Evolutionary conservation across 2,329 filamentous ascomycete species (phyloP).

Genomic region (Fusarium nanum): DNA sequence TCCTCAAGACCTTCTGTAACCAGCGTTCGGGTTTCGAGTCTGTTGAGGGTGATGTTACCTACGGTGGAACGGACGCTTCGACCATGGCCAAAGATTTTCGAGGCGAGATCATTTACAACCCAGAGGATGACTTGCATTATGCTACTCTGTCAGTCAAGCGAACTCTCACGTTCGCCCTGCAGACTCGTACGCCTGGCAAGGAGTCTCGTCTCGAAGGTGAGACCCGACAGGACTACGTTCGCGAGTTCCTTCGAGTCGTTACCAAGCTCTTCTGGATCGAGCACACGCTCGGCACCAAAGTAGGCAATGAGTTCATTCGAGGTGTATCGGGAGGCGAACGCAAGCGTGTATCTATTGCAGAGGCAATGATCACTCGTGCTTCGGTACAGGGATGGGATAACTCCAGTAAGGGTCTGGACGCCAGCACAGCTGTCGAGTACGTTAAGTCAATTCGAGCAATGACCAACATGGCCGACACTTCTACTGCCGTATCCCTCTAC

Average conservation of each 20-base stretch:
- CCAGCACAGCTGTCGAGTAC: slow-evolving; percentile 79
- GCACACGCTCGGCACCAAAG: slow-evolving; percentile 74
- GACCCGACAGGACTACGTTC: slow-evolving; percentile 64
- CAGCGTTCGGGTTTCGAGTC: slow-evolving; percentile 72
- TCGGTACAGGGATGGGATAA: slow-evolving; percentile 81
- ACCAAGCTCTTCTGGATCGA: slow-evolving; percentile 78
- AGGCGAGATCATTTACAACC: slow-evolving; percentile 74
- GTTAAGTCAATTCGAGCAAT: slow-evolving; percentile 71
- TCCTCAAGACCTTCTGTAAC: slow-evolving; percentile 79
- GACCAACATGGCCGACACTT: slow-evolving; percentile 77
- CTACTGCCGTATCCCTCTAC: slow-evolving; percentile 78
- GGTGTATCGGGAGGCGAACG: slow-evolving; percentile 72
- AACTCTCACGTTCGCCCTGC: slow-evolving; percentile 74
- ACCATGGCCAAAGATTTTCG: slow-evolving; percentile 65
- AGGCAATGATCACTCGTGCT: slow-evolving; percentile 69
- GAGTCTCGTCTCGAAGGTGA: slow-evolving; percentile 68
- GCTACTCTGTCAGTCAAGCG: slow-evolving; percentile 74
- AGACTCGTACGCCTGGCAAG: slow-evolving; percentile 68
- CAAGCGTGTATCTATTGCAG: slow-evolving; percentile 81
- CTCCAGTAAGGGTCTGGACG: slow-evolving; percentile 76
- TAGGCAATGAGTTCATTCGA: slow-evolving; percentile 76
- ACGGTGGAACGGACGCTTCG: slow-evolving; percentile 62
- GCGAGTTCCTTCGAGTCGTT: slow-evolving; percentile 68
- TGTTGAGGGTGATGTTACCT: slow-evolving; percentile 73
- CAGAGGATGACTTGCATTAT: slow-evolving; percentile 77